Evolutionary conservation across 352 stramenopile species (phyloP).

Genomic region (Globisporangium takayamanum): DNA sequence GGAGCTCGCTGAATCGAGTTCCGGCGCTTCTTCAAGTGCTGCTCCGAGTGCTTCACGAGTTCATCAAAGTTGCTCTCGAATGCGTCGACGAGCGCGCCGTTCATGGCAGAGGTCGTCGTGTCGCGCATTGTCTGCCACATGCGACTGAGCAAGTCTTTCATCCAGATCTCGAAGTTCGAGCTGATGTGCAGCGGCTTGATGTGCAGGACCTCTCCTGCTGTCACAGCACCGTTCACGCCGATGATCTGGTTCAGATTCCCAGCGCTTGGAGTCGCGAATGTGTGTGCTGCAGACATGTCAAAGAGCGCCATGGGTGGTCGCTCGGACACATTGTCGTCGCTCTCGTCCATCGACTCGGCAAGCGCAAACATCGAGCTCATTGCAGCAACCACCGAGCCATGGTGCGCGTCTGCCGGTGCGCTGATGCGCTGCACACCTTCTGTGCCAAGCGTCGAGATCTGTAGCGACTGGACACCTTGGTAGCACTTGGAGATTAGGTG

Average conservation of each 20-base stretch:
- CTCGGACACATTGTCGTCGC: not conserved
- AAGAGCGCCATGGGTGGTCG: too few species aligned
- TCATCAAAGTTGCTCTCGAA: slow-evolving; percentile 47
- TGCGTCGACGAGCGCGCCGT: slow-evolving; percentile 22
- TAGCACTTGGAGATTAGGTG: slow-evolving; percentile 50
- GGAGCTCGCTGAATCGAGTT: slow-evolving; percentile 4
- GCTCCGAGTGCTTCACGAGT: slow-evolving; percentile 18
- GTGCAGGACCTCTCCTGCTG: slow-evolving; percentile 20
- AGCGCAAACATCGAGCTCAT: slow-evolving; percentile 6
- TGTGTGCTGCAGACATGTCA: too few species aligned
- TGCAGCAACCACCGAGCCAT: not conserved
- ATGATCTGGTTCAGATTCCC: slow-evolving; percentile 30
- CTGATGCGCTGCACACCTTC: not conserved
- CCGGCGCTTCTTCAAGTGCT: slow-evolving; percentile 2
- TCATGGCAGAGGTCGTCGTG: slow-evolving; percentile 22
- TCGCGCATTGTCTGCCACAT: slow-evolving; percentile 36
- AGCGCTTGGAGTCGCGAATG: not conserved
- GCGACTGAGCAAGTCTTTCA: slow-evolving; percentile 47
- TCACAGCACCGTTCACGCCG: slow-evolving; percentile 23
- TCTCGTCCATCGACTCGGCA: slow-evolving; percentile 10
- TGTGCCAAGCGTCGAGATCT: slow-evolving; percentile 14
- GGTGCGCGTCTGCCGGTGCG: not conserved
- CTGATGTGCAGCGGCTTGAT: slow-evolving; percentile 39
- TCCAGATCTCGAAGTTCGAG: slow-evolving; percentile 52
- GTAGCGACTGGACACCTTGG: slow-evolving; percentile 28